Base-by-base conservation (phyloP, 345 rosid species). In the Rhodamnia rubescens region DNA sequence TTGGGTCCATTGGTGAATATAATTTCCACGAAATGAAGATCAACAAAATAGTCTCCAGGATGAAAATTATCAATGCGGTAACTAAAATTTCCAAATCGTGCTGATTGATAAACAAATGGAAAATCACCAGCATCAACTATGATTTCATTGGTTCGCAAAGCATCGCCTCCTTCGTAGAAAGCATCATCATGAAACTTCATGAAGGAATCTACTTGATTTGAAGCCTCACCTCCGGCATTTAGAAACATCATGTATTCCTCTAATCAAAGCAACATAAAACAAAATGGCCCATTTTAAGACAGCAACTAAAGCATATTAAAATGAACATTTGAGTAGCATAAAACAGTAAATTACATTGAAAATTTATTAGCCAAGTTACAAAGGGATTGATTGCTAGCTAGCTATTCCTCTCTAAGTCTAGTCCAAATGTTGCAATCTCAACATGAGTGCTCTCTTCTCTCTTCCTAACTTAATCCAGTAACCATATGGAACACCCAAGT, bases 21-120 rank as follows among this genome's bases (percentile, higher is more conserved):
- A 64, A 97, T 97, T 93, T 96, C 99, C 0, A 94, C 94, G 15
- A 97, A 97, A 90, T 97, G 98, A 81, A 97, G 94, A 89, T 97
- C 99, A 84, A 97, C 87, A 6, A 92, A 90, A 86, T 96, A 96
- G 26, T 93, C 87, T 85, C 98, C 97, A 0, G 93, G 87, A 85
- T 88, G 92, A 86, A 97, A 85, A 88, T 88, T 86, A 86, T 85
- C 82, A 55, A 97, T 89, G 75, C 51, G 83, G 87, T 97, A 97
- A 86, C 91, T 85, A 87, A 94, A 95, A 88, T 89, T 93, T 57
- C 99, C 98, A 5, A 92, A 86, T 85, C 99, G 89, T 53, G 96
- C 96, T 11, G 98, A 94, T 84, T 92, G 92, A 87, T 97, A 97
- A 49, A 97, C 82, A 89, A 86, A 91, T 1, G 96, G 95, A 84